Conservation (phyloP, 306 rosid species). For the Astragalus glycyphyllos region DNA sequence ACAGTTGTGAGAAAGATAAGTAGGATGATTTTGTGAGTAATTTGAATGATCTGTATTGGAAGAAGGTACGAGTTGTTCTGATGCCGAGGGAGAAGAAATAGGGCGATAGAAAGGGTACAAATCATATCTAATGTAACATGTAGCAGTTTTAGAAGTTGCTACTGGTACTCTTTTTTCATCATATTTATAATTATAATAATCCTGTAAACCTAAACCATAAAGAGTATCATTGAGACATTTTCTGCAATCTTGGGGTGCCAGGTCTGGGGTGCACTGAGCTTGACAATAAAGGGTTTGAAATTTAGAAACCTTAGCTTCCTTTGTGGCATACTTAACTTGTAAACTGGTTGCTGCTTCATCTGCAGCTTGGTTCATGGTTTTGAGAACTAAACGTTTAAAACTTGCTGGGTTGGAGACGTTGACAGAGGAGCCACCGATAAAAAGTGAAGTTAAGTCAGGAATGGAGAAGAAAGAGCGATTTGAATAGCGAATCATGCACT, state of each 20-base stretch:
- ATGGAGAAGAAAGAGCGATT: slow-evolving; percentile 3
- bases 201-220: too few relatives aligned
- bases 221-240: not conserved
- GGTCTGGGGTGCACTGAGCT: slow-evolving; percentile 9
- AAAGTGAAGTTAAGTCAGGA: not conserved
- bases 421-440: not conserved
- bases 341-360: not conserved
- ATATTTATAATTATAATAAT: too few relatives aligned
- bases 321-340: not conserved
- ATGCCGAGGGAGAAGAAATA: too few relatives aligned
- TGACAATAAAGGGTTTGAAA: slow-evolving; percentile 1
- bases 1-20: too few relatives aligned
- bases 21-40: too few relatives aligned
- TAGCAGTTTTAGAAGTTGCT: not conserved
- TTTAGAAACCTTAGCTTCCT: not conserved
- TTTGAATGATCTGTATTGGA: too few relatives aligned
- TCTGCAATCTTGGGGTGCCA: not conserved
- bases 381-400: not conserved
- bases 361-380: not conserved
- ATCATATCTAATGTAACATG: too few relatives aligned
- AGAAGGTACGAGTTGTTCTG: too few relatives aligned
- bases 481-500: slow-evolving; percentile 19
- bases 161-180: too few relatives aligned
- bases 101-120: too few relatives aligned
- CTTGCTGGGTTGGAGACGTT: not conserved